A percentile compares a stretch with the other conserved stretches of the same genome.
These are phyloP conservation scores for Chlamydomonas urium DNA, from an alignment of 139 green algal genomes.

Conservation along the genomic window DNA sequence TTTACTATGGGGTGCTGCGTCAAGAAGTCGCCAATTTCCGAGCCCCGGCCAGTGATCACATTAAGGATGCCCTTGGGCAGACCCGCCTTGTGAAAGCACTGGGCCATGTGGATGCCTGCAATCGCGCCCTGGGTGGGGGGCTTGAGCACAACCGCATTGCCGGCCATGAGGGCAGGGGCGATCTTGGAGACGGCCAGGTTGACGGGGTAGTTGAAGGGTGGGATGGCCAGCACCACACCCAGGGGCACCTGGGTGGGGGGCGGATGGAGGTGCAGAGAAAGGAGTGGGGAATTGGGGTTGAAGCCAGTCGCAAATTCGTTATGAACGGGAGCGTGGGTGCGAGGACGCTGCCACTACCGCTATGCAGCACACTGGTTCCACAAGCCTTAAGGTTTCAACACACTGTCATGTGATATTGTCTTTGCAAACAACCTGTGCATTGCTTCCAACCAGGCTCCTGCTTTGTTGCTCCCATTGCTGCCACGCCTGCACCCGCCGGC, in stretches of 20 bases:
- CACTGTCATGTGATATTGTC: too few species aligned
- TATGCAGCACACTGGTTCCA: too few species aligned
- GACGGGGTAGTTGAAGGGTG: slow-evolving; percentile 97
- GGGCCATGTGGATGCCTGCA: slow-evolving; percentile 83
- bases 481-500: too few species aligned
- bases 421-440: too few species aligned
- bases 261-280: too few species aligned
- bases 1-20: slow-evolving; percentile 77
- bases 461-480: too few species aligned
- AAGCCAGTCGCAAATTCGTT: too few species aligned
- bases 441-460: too few species aligned
- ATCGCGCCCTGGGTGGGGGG: slow-evolving; percentile 84
- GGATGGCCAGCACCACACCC: slow-evolving; percentile 90
- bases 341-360: too few species aligned
- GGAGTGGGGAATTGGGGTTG: too few species aligned
- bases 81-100: slow-evolving; percentile 82
- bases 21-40: slow-evolving; percentile 96
- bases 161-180: slow-evolving; percentile 90
- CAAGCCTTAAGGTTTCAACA: too few species aligned
- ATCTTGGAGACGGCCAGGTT: slow-evolving; percentile 96
- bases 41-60: slow-evolving; percentile 76
- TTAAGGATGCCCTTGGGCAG: slow-evolving; percentile 77
- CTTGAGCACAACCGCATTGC: slow-evolving; percentile 95
- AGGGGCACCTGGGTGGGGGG: slow-evolving; percentile 83
- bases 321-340: too few species aligned